These are phyloP conservation scores for Syncephalastrum contaminatum DNA, from an alignment of 371 early-diverging fungal species.

Conservation along the genomic window DNA sequence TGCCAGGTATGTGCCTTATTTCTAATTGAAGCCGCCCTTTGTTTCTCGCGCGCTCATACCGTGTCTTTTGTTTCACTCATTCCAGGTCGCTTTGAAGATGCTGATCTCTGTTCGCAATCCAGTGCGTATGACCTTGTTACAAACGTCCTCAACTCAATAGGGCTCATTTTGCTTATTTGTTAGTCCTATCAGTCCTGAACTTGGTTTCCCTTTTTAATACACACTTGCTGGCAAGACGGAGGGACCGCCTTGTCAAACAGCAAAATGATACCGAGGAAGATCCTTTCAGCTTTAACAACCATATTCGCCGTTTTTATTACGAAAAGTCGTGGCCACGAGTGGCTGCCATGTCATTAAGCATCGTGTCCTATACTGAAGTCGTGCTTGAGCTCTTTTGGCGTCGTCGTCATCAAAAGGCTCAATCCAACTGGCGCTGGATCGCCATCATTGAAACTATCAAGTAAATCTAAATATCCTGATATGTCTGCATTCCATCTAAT, in stretches of 20 bases:
- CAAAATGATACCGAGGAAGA: slow-evolving; percentile 3
- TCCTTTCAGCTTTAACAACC: slow-evolving; percentile 23
- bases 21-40: not conserved
- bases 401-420: slow-evolving; percentile 9
- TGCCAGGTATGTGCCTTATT: slow-evolving; percentile 7
- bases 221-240: slow-evolving; percentile 12
- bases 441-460: slow-evolving; percentile 38
- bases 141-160: not conserved
- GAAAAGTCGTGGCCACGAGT: slow-evolving; percentile 4
- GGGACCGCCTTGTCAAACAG: not conserved
- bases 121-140: slow-evolving; percentile 3
- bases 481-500: not conserved
- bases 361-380: slow-evolving; percentile 41
- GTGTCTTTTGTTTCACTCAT: not conserved
- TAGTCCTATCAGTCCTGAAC: slow-evolving; percentile 20
- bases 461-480: slow-evolving; percentile 12
- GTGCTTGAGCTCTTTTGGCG: slow-evolving; percentile 30
- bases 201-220: slow-evolving; percentile 16
- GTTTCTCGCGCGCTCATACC: slow-evolving; percentile 3
- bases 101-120: slow-evolving; percentile 21
- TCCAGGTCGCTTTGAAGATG: slow-evolving; percentile 23
- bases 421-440: slow-evolving; percentile 28
- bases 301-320: slow-evolving; percentile 17
- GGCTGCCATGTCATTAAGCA: slow-evolving; percentile 26
- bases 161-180: not conserved